Evolutionary conservation across 164 flowering plant species (phyloP), one percentile per base, ranked within the genome.

Genomic region (Magnolia changhungtana): DNA sequence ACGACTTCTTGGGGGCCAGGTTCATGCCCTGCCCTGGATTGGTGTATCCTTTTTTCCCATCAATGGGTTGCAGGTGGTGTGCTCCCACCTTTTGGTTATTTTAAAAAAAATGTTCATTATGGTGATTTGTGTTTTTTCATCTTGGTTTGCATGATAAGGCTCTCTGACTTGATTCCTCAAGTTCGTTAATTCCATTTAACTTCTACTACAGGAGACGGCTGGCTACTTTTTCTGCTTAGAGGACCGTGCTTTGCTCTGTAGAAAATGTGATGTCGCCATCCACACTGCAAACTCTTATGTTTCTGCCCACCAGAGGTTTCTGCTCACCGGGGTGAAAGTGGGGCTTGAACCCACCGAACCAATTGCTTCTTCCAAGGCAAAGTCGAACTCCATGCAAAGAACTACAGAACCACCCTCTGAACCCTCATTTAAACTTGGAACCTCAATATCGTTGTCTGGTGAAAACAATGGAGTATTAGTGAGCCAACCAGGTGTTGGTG

Each of bases 171-270:
- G 8, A 19, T 8, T 68, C 45, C 71, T 16, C 8, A 68, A 24
- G 20, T 31, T 68, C 16, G 7, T 16, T 21, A 64, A 2, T 14
- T 27, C 16, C 27, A 1, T 68, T 68, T 68, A 18, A 29, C 27
- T 18, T 20, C 5, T 49, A 9, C 20, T 83, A 63, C 92, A 95
- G 98, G 99, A 95, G 71, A 79, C 86, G 27, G 80, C 85, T 72
- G 99, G 97, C 27, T 93, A 88, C 78, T 92, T 96, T 86, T 96
- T 96, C 80, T 96, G 98, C 81, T 81, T 93, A 20, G 96, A 96
- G 78, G 98, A 96, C 75, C 86, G 99, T 78, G 99, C 99, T 73
- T 76, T 96, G 75, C 89, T 96, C 13, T 96, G 99, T 83, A 80
- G 97, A 81, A 90, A 89, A 75, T 96, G 99, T 87, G 98, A 96